These are phyloP conservation scores for Teratosphaeria gauchensis DNA, from an alignment of 2,329 filamentous ascomycete genomes.

Conservation along the genomic window DNA sequence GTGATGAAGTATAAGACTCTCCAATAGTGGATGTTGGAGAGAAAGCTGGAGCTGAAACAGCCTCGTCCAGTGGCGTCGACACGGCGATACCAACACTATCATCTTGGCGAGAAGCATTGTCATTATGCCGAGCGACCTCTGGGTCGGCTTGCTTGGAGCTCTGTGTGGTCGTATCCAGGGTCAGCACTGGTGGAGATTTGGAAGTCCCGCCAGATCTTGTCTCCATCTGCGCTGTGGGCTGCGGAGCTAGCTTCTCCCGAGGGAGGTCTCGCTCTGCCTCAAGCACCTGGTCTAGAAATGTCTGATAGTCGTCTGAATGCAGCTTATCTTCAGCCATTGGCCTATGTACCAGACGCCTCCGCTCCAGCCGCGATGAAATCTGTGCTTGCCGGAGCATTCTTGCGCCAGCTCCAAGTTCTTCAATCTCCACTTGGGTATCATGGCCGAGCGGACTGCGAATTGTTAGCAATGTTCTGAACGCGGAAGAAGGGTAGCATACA, in stretches of 20 bases:
- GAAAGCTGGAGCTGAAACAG: neutral
- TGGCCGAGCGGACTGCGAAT: neutral
- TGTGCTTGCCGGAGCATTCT: conserved; percentile 8
- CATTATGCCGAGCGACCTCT: neutral
- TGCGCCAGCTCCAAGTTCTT: conserved; percentile 6
- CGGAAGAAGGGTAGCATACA: neutral
- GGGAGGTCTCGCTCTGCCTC: conserved; percentile 4
- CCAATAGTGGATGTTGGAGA: neutral
- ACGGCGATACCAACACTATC: neutral
- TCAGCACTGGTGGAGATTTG: neutral
- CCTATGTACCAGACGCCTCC: neutral
- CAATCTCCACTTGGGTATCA: conserved; percentile 1
- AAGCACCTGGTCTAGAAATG: conserved; percentile 6
- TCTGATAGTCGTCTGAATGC: conserved; percentile 7
- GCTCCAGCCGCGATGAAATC: conserved; percentile 4
- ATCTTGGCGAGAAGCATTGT: neutral
- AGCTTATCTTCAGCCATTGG: conserved; percentile 1
- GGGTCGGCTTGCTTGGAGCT: neutral
- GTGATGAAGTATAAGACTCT: neutral
- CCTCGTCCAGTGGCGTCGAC: neutral
- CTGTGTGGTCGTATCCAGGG: neutral
- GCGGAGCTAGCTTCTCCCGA: neutral
- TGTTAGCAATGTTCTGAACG: neutral
- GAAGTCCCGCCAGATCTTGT: neutral
- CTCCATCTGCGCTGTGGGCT: neutral